phyloP scores from a whole-genome alignment of 78 protist genomes.

The Isochrysis galbana region DNA sequence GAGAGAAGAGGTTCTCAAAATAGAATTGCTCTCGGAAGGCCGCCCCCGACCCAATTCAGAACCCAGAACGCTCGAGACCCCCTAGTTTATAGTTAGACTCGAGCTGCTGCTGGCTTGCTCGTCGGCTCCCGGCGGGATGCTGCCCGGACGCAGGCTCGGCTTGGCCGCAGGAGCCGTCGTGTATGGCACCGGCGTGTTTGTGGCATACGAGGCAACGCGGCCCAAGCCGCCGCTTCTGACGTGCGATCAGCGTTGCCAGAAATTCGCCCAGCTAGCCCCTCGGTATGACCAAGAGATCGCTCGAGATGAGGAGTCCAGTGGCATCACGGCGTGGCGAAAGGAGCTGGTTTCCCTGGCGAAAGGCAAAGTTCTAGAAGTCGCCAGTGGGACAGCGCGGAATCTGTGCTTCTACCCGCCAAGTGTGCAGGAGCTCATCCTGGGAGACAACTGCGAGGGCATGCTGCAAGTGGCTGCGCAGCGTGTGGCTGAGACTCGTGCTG shows the following conservation, averaged over 20 bases:
- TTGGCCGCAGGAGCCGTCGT: not conserved
- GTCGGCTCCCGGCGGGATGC: too few species aligned
- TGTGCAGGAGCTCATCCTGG: not conserved
- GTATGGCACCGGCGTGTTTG: not conserved
- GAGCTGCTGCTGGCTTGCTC: too few species aligned
- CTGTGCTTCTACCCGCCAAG: not conserved
- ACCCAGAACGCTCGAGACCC: too few species aligned
- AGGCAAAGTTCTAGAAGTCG: constrained; percentile 1
- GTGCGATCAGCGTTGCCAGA: not conserved
- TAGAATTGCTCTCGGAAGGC: too few species aligned
- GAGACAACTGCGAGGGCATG: not conserved
- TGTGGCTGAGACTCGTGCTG: not conserved
- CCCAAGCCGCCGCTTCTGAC: not conserved
- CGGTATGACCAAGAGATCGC: not conserved
- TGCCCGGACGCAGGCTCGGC: too few species aligned
- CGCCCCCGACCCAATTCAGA: too few species aligned
- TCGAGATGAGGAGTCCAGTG: not conserved
- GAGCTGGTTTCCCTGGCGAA: not conserved
- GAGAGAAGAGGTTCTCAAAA: too few species aligned
- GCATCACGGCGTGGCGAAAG: not conserved
- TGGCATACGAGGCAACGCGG: not conserved
- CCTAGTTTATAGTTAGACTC: too few species aligned
- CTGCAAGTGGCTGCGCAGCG: not conserved
- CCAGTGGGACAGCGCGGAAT: not conserved
- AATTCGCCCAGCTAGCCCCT: not conserved